phyloP scores from a whole-genome alignment of 176 grass and related monocot species.

The Phoenix roebelenii region DNA sequence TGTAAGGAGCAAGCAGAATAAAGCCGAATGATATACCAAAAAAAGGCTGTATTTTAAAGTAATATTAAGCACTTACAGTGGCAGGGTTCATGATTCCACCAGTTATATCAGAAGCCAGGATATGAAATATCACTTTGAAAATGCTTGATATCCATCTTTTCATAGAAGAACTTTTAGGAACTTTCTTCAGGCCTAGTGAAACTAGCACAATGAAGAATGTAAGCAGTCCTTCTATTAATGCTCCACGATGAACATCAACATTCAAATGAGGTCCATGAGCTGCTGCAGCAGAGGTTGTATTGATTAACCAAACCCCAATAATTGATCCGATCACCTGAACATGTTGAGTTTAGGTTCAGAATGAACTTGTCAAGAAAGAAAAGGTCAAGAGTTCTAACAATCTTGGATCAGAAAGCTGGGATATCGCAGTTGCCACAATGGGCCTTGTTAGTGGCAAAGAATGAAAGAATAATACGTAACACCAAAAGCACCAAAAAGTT shows the following conservation, averaged over 20 bases:
- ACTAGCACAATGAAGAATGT: not conserved
- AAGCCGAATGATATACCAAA: not conserved
- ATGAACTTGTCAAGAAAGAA: not conserved
- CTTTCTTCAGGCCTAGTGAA: conserved; percentile 12
- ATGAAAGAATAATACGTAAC: no score
- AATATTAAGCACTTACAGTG: conserved; percentile 7
- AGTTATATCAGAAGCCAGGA: conserved; percentile 10
- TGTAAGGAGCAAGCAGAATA: not conserved
- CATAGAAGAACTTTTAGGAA: conserved; percentile 3
- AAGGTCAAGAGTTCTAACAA: no score
- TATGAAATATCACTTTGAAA: conserved; percentile 8
- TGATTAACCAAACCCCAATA: conserved; percentile 19
- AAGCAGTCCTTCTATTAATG: conserved; percentile 20
- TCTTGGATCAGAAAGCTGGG: no score
- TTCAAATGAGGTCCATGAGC: conserved; percentile 13
- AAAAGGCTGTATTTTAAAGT: not conserved
- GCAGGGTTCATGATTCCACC: conserved; percentile 24
- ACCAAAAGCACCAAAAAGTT: no score
- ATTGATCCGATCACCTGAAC: conserved; percentile 17
- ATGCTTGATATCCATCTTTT: conserved; percentile 18
- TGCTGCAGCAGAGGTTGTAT: conserved; percentile 3
- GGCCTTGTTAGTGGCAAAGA: no score
- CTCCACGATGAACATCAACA: conserved; percentile 9
- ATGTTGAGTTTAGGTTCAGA: not conserved
- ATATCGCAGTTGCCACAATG: no score